Evolutionary conservation across 1,284 basidiomycete species (phyloP).

Genomic region (Ceratobasidium sp.): DNA sequence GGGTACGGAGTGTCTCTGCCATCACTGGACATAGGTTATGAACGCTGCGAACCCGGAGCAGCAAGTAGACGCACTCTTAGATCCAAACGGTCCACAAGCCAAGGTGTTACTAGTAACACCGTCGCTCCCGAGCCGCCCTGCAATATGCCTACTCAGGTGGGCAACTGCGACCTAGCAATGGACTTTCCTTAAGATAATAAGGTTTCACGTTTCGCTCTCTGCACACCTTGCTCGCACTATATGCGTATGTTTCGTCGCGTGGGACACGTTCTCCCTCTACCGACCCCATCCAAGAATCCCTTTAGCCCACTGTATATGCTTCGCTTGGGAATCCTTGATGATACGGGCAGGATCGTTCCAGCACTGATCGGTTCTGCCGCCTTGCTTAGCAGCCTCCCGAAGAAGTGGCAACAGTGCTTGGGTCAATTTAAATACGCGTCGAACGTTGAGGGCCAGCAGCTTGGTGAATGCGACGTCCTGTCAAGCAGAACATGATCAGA

Average conservation of each 20-base stretch:
- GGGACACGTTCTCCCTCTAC: constrained; percentile 68
- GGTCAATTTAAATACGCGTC: constrained; percentile 75
- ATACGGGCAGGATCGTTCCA: constrained; percentile 67
- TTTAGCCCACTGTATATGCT: constrained; percentile 6
- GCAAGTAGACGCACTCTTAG: constrained; percentile 58
- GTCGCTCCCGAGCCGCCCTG: constrained; percentile 67
- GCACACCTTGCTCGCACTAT: constrained; percentile 70
- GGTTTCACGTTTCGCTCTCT: neutral
- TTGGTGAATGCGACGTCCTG: constrained; percentile 68
- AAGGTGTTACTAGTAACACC: constrained; percentile 75
- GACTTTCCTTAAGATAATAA: constrained; percentile 3
- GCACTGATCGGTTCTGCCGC: constrained; percentile 56
- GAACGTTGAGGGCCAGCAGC: constrained; percentile 72
- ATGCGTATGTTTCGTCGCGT: constrained; percentile 73
- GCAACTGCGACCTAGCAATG: constrained; percentile 61
- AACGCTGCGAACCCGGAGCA: neutral
- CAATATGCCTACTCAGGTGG: constrained; percentile 72
- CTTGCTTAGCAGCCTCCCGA: constrained; percentile 62
- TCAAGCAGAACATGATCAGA: constrained; percentile 52
- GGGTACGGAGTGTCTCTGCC: constrained; percentile 38
- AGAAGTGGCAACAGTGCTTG: constrained; percentile 73
- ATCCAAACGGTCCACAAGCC: constrained; percentile 67
- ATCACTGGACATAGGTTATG: constrained; percentile 8
- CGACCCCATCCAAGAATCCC: constrained; percentile 67
- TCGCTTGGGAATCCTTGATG: constrained; percentile 61